Conservation (phyloP, 208 protist species). For the Leishmania lainsoni region DNA sequence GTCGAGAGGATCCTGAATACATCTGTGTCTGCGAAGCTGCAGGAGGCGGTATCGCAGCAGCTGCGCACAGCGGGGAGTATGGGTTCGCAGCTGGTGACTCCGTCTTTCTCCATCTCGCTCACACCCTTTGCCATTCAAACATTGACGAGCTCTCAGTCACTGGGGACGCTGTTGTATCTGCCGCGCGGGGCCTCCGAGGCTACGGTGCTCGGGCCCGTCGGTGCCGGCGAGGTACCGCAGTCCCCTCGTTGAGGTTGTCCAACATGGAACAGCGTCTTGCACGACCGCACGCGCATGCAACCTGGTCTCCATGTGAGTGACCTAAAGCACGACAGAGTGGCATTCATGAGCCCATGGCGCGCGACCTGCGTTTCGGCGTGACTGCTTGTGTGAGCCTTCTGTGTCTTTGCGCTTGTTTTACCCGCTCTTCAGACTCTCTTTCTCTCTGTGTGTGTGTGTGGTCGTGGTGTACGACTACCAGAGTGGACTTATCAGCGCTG, state of each 20-base stretch:
- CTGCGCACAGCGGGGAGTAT: not conserved
- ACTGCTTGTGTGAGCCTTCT: not conserved
- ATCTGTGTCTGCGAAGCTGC: constrained; percentile 3
- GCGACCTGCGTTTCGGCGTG: not conserved
- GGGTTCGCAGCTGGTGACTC: constrained; percentile 5
- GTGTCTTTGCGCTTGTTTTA: not conserved
- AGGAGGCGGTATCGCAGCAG: constrained; percentile 15
- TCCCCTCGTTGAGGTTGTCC: not conserved
- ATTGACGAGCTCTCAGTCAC: constrained; percentile 11
- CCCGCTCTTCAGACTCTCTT: not conserved
- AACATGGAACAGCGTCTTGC: not conserved
- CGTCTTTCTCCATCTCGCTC: constrained; percentile 26
- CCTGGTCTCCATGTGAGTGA: not conserved
- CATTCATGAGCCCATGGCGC: not conserved
- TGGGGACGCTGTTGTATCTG: constrained; percentile 31
- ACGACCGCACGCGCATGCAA: not conserved
- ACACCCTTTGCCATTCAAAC: constrained; percentile 29
- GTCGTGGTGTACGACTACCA: not conserved
- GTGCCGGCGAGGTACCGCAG: not conserved
- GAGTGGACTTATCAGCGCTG: too few species aligned
- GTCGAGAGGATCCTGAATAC: constrained; percentile 7
- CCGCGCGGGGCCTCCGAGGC: constrained; percentile 27
- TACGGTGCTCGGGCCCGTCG: constrained; percentile 22
- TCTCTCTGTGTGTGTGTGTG: not conserved
- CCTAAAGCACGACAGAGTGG: not conserved